A percentile compares a stretch with the other conserved stretches of the same genome.
Conservation (phyloP, 768 basidiomycete genomes). For the Boletus reticuloceps region DNA sequence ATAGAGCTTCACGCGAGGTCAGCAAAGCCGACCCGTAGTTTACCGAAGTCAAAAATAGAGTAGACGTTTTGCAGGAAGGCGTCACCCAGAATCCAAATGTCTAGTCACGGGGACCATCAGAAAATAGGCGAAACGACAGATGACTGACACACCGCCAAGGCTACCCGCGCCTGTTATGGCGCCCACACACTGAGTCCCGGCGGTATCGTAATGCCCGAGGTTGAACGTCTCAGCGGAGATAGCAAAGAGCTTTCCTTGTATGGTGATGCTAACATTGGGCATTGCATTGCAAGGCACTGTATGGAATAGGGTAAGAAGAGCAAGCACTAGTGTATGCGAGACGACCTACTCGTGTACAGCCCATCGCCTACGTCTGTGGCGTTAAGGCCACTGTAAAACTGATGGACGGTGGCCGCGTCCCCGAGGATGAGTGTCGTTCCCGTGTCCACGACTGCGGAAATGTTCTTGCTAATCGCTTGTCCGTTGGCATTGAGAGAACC, state of each 20-base stretch:
- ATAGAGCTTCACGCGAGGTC: slow-evolving; percentile 17
- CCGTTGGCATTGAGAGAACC: slow-evolving; percentile 26
- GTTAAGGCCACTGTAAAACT: slow-evolving; percentile 31
- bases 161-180: slow-evolving; percentile 10
- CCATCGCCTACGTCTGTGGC: slow-evolving; percentile 32
- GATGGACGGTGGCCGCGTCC: slow-evolving; percentile 33
- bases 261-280: slow-evolving; percentile 32
- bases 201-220: slow-evolving; percentile 29
- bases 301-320: not conserved
- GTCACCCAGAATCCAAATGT: slow-evolving; percentile 37
- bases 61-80: slow-evolving; percentile 47
- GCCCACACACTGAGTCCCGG: slow-evolving; percentile 17
- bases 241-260: slow-evolving; percentile 32
- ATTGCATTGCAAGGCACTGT: slow-evolving; percentile 26
- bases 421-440: slow-evolving; percentile 46
- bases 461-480: not conserved
- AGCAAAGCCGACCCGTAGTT: slow-evolving; percentile 43
- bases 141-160: slow-evolving; percentile 19
- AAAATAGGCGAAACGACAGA: not conserved
- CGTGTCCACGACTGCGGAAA: slow-evolving; percentile 45
- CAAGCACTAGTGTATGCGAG: not conserved
- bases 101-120: slow-evolving; percentile 4
- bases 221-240: slow-evolving; percentile 35
- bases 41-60: slow-evolving; percentile 41
- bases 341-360: slow-evolving; percentile 33